Conservation (phyloP, 225 moss, liverwort and hornwort genomes). For the Physcomitrellopsis africana region DNA sequence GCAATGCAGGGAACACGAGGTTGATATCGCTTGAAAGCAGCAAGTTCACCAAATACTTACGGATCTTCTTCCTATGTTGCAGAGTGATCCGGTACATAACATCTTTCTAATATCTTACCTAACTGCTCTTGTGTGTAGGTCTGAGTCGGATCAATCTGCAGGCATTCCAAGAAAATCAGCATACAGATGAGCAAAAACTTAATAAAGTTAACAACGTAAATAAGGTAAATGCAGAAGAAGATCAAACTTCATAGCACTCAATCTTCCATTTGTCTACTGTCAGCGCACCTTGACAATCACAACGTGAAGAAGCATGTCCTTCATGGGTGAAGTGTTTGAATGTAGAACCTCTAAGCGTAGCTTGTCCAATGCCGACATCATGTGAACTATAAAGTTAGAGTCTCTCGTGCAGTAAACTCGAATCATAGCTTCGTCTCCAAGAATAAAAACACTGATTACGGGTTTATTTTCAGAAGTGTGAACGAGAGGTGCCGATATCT, state of each 20-base stretch:
- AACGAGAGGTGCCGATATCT: constrained; percentile 24
- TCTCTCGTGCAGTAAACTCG: constrained; percentile 44
- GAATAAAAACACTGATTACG: constrained; percentile 42
- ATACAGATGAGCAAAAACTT: not conserved
- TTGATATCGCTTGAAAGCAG: no score
- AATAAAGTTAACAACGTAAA: no score
- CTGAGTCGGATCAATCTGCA: not conserved
- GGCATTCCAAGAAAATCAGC: not conserved
- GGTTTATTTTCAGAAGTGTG: constrained; percentile 35
- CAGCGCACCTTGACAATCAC: constrained; percentile 48
- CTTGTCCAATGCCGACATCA: constrained; percentile 48
- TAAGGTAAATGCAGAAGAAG: no score
- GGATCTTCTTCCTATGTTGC: not conserved
- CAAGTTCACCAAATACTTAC: not conserved
- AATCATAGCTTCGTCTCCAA: constrained; percentile 52
- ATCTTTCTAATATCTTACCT: not conserved
- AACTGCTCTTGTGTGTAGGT: not conserved
- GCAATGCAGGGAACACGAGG: no score
- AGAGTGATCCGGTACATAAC: not conserved
- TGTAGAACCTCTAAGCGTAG: constrained; percentile 47
- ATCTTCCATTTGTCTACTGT: no score
- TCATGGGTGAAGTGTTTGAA: constrained; percentile 40
- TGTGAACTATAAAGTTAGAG: constrained; percentile 34
- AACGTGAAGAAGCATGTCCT: constrained; percentile 44
- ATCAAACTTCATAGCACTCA: no score